Base-by-base conservation (phyloP, 2,329 filamentous ascomycete genomes). In the Fusarium sp. region DNA sequence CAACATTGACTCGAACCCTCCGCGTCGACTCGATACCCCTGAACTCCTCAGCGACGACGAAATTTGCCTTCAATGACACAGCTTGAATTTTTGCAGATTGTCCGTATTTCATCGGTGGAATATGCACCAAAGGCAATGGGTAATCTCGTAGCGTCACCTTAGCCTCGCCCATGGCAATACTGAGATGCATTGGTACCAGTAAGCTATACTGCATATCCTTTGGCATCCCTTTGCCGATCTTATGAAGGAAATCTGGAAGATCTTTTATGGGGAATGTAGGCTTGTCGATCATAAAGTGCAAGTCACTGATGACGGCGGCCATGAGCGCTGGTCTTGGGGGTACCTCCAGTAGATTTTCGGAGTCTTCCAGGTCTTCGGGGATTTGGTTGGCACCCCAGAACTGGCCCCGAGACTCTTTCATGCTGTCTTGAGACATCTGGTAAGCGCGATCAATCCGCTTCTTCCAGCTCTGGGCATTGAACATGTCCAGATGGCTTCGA, bases 171-270 rank as follows among this genome's bases (percentile, higher is more conserved):
- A 98, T 95, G 69, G 93, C 93, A 71, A 99, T 88, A 73, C 94
- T 91, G 6, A 99, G 88, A 81, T 93, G 93, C 91, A 98, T 94
- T 0, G 96, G 97, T 17, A 99, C 86, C 24, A 99, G 87, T 26
- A 99, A 86, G 15, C 94, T 91, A 81, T 98, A 99, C 79, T 96
- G 87, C 89, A 95, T 99, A 78, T 97, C 92, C 71, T 90, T 88
- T 2, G 96, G 96, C 90, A 99, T 97, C 2, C 96, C 96, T 84
- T 99, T 99, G n/a, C 96, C 96, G 66, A 98, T 92, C 54, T 90
- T 90, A 79, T 98, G 89, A 33, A 99, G 85, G 80, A 97, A 99
- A 22, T 93, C 89, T 0, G 96, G 93, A 62, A 96, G 90, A 18
- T 98, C 91, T 6, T 90, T 87, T 67, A 97, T 85, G 0, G 95